phyloP scores from a whole-genome alignment of 768 basidiomycete species.

The Russula griseocarnosa region DNA sequence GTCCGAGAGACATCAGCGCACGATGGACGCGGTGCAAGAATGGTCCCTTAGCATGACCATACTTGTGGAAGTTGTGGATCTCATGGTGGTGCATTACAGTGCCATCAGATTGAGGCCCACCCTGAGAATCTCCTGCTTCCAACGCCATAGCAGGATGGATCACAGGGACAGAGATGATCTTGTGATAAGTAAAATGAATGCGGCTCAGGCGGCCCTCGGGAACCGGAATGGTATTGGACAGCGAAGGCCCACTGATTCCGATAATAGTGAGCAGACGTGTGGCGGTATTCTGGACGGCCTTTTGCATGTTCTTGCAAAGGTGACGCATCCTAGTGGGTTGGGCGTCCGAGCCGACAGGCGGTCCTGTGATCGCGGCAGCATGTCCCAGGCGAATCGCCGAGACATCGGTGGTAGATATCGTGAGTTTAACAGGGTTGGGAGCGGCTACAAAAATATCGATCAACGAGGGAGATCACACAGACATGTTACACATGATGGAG shows the following conservation, averaged over 20 bases:
- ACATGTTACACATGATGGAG: neutral
- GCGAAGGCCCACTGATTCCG: conserved; percentile 12
- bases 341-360: neutral
- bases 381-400: conserved; percentile 24
- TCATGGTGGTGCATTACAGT: neutral
- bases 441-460: conserved; percentile 9
- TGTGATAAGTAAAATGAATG: conserved; percentile 11
- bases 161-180: neutral
- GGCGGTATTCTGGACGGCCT: conserved; percentile 14
- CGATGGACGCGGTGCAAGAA: conserved; percentile 49
- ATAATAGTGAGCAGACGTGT: conserved; percentile 18
- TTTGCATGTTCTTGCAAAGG: conserved; percentile 27
- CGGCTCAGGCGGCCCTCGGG: conserved; percentile 6
- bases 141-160: neutral
- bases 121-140: neutral
- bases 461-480: neutral
- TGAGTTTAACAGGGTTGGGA: conserved; percentile 17
- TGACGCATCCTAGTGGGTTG: conserved; percentile 24
- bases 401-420: conserved; percentile 17
- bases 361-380: conserved; percentile 8
- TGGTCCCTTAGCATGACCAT: conserved; percentile 25
- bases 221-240: conserved; percentile 1
- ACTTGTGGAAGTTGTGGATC: conserved; percentile 32
- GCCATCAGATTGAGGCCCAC: neutral
- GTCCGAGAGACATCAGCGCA: conserved; percentile 65